A percentile compares a stretch with the other conserved stretches of the same genome.
These are phyloP conservation scores for Asterophora parasitica DNA, from an alignment of 768 basidiomycete species.

Conservation along the genomic window DNA sequence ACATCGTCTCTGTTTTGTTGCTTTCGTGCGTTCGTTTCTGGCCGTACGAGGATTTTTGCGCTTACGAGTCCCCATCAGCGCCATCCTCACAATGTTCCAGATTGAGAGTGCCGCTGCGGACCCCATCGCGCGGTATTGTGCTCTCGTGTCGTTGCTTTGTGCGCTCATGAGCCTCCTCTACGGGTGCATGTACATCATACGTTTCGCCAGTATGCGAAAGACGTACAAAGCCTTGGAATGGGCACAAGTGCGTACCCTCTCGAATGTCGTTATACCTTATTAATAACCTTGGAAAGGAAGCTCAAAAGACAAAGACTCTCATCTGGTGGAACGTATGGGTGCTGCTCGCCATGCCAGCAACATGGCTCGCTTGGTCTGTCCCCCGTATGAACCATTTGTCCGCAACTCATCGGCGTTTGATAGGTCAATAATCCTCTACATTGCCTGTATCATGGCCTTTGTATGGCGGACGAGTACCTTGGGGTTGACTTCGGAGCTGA, in stretches of 20 bases:
- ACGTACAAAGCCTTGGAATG: constrained; percentile 69
- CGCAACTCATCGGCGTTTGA: neutral
- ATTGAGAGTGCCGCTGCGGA: constrained; percentile 47
- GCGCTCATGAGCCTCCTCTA: constrained; percentile 68
- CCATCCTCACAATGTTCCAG: constrained; percentile 69
- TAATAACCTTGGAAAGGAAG: constrained; percentile 37
- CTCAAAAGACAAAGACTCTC: constrained; percentile 30
- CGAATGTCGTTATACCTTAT: neutral
- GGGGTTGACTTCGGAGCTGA: constrained; percentile 35
- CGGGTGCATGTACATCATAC: constrained; percentile 69
- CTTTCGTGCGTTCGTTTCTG: constrained; percentile 27
- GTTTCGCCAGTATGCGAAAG: constrained; percentile 68
- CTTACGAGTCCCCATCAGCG: constrained; percentile 31
- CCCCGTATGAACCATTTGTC: neutral
- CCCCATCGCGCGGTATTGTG: constrained; percentile 56
- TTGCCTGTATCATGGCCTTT: constrained; percentile 57
- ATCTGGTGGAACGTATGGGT: constrained; percentile 60
- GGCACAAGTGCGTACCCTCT: constrained; percentile 49
- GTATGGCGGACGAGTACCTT: constrained; percentile 65
- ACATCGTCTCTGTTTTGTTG: constrained; percentile 65
- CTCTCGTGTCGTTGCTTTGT: constrained; percentile 60
- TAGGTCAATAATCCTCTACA: constrained; percentile 67
- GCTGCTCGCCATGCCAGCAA: constrained; percentile 54
- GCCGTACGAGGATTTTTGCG: neutral
- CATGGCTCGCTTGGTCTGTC: constrained; percentile 65